phyloP scores from a whole-genome alignment of 306 rosid species.

The Coriaria nepalensis region DNA sequence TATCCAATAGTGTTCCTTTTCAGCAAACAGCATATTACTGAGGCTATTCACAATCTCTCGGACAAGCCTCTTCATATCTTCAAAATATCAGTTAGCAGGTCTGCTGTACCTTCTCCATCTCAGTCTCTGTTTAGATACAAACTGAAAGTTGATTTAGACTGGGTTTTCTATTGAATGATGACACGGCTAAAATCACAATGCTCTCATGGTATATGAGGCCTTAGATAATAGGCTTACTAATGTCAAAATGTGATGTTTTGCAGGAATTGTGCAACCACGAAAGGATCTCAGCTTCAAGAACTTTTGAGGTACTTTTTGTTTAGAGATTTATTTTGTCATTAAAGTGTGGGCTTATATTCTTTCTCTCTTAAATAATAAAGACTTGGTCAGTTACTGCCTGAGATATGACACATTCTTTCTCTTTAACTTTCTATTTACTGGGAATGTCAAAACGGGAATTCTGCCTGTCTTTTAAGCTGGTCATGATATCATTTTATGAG shows the following conservation, averaged over 20 bases:
- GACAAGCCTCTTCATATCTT: constrained; percentile 65
- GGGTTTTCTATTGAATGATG: background rate
- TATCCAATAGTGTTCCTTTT: constrained; percentile 73
- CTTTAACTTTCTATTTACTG: no score
- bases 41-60: constrained; percentile 62
- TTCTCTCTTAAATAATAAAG: background rate
- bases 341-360: background rate
- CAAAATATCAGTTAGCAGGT: constrained; percentile 64
- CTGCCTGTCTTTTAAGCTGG: no score
- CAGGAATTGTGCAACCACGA: constrained; percentile 40
- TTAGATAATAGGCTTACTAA: constrained; percentile 1
- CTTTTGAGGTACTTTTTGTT: constrained; percentile 52
- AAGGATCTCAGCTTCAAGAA: constrained; percentile 53
- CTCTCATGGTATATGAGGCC: background rate
- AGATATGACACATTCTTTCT: no score
- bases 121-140: background rate
- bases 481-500: no score
- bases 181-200: background rate
- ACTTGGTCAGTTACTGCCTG: background rate
- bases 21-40: constrained; percentile 51
- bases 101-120: constrained; percentile 14
- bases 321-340: background rate
- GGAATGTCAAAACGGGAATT: no score
- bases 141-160: background rate
- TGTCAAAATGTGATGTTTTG: constrained; percentile 16